phyloP scores from a whole-genome alignment of 2,329 filamentous ascomycete species.

The Aureobasidium sp. region DNA sequence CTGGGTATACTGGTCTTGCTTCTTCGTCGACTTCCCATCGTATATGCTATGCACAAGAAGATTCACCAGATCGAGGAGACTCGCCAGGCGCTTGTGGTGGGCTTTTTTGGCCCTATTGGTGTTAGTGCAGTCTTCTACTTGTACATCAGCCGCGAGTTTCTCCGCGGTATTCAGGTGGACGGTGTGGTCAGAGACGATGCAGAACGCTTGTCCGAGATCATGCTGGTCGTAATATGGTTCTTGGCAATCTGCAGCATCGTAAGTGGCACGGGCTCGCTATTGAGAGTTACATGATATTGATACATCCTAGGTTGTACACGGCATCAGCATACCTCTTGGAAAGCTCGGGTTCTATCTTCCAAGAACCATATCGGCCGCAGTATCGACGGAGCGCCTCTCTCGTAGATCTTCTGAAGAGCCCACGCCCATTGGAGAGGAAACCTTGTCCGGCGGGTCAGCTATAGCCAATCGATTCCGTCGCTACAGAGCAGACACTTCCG shows the following conservation, averaged over 20 bases:
- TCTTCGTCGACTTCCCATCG: constrained; percentile 68
- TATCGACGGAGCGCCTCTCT: constrained; percentile 36
- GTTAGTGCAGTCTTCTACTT: constrained; percentile 88
- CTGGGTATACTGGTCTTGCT: constrained; percentile 71
- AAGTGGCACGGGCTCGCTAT: constrained; percentile 31
- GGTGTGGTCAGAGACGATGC: constrained; percentile 60
- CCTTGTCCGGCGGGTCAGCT: neutral
- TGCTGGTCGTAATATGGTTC: constrained; percentile 78
- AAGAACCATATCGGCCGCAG: constrained; percentile 51
- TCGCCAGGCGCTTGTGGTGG: constrained; percentile 74
- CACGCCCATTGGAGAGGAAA: constrained; percentile 19
- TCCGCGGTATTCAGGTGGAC: constrained; percentile 52
- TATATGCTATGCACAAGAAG: constrained; percentile 64
- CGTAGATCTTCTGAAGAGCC: constrained; percentile 22
- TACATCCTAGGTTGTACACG: constrained; percentile 59
- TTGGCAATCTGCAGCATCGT: constrained; percentile 75
- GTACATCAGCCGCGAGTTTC: constrained; percentile 71
- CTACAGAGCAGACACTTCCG: neutral
- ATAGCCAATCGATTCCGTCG: constrained; percentile 12
- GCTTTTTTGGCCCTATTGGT: constrained; percentile 89
- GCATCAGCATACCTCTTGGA: constrained; percentile 70
- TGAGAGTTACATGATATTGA: constrained; percentile 1
- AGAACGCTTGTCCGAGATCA: constrained; percentile 55
- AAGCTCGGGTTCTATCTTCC: constrained; percentile 59
- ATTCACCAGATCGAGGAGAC: constrained; percentile 73